phyloP scores from a whole-genome alignment of 495 filamentous ascomycete species.

The Poronia punctata region DNA sequence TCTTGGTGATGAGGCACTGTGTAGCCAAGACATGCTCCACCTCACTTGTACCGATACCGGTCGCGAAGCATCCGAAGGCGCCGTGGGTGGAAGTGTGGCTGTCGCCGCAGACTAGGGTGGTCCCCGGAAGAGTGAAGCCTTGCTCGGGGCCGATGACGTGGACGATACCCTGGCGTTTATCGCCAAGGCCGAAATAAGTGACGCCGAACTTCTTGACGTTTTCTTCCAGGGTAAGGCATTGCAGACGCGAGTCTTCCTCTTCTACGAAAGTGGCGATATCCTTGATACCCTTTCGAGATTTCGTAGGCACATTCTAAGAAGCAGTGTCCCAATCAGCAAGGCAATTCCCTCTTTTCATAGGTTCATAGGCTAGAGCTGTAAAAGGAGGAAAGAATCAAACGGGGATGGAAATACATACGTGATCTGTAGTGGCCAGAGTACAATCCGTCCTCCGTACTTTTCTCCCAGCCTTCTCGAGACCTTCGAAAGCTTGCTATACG shows the following conservation, averaged over 20 bases:
- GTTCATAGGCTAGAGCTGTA: background rate
- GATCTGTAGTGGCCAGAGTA: constrained; percentile 93
- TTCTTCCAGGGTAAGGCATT: constrained; percentile 92
- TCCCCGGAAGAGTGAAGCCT: constrained; percentile 95
- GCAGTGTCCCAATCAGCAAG: constrained; percentile 8
- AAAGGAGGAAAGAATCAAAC: background rate
- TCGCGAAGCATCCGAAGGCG: constrained; percentile 90
- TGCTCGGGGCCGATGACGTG: constrained; percentile 99
- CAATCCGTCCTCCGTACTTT: constrained; percentile 90
- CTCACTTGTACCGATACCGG: constrained; percentile 96
- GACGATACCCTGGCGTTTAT: constrained; percentile 96
- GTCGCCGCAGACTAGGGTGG: constrained; percentile 96
- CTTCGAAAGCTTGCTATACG: constrained; percentile 87
- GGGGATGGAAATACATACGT: constrained; percentile 57
- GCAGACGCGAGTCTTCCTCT: constrained; percentile 84
- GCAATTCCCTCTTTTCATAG: background rate
- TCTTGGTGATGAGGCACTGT: constrained; percentile 86
- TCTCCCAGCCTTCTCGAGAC: constrained; percentile 77
- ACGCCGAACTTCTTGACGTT: constrained; percentile 95
- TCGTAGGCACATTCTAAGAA: constrained; percentile 92
- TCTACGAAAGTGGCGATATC: constrained; percentile 82
- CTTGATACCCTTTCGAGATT: constrained; percentile 83
- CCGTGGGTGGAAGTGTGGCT: constrained; percentile 97
- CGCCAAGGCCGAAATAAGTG: constrained; percentile 94
- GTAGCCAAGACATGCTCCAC: constrained; percentile 98